Evolutionary conservation across 2,329 filamentous ascomycete species (phyloP).

Genomic region (Colletotrichum australisinense): DNA sequence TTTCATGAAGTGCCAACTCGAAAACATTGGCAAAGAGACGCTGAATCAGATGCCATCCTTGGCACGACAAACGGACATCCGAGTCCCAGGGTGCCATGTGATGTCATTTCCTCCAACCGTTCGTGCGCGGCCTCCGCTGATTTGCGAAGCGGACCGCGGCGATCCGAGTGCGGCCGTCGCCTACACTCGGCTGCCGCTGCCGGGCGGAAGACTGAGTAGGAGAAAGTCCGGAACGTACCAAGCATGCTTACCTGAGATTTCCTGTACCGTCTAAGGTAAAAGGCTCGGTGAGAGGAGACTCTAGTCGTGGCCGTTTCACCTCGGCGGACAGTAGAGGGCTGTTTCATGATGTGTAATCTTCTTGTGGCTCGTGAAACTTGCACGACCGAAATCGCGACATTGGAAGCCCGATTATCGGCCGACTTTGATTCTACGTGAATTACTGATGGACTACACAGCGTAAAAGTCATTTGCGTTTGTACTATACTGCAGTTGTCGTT

Average conservation of each 20-base stretch:
- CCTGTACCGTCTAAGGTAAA: background rate
- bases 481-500: no score
- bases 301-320: background rate
- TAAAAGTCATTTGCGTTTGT: no score
- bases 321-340: background rate
- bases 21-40: background rate
- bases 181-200: background rate
- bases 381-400: background rate
- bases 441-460: no score
- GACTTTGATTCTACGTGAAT: background rate
- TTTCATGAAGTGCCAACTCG: background rate
- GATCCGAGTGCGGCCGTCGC: background rate
- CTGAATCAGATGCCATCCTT: background rate
- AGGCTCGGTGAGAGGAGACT: background rate
- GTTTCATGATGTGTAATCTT: background rate
- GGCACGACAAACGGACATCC: conserved; percentile 22
- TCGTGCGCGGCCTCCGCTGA: background rate
- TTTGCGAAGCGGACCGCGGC: background rate
- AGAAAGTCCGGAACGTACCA: background rate
- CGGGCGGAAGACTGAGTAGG: background rate
- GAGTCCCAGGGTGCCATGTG: background rate
- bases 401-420: conserved; percentile 9
- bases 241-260: background rate
- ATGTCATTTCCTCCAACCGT: conserved; percentile 17
- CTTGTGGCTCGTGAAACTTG: conserved; percentile 1